Base-by-base conservation (phyloP, 1,284 basidiomycete genomes). In the Agaricales sp. region DNA sequence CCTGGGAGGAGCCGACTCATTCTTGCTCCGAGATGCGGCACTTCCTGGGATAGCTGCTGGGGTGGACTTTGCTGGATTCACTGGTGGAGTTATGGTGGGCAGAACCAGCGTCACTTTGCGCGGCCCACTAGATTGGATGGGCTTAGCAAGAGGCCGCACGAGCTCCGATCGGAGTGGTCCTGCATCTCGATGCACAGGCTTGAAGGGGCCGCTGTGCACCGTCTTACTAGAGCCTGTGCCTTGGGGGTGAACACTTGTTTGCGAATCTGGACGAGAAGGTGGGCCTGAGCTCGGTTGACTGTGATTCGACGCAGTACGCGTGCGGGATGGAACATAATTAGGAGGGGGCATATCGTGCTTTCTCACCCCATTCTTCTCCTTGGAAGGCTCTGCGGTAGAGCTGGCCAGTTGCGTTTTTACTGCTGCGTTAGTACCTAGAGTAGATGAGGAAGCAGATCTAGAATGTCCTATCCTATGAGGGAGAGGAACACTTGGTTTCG, bases 311-410 rank as follows among this genome's bases (percentile, higher is more conserved):
- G 58, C 51, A 38, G 56, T 59, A 12, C 52, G 50, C 14, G 58
- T 59, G 38, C 62, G 57, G 6, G 61, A 52, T 16, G 64, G 65
- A 38, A 61, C 53, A 48, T 55, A 61, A 1, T 58, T 57, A 2
- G 62, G 57, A 6, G 60, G 58, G 11, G 57, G 51, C 49, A 58
- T 58, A 20, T 53, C 52, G 41, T 2, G 37, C 43, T 39, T 53
- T 52, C 24, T 58, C 58, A 37, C 56, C 55, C 22, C 56, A 13
- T 16, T 53, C 48, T 20, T 52, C 50, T 45, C 52, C 41, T 8
- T 50, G 49, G 23, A 47, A 53, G 14, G 52, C 43, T 14, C 25
- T 49, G 20, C 44, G 51, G n/a, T 30, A 16, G 3, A 45, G 41
- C 20, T 14, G 50, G n/a, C 47, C 13, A 4, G 13, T 46, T 26